phyloP scores from a whole-genome alignment of 805 yeast genomes.

The Sungouiella blattae region DNA sequence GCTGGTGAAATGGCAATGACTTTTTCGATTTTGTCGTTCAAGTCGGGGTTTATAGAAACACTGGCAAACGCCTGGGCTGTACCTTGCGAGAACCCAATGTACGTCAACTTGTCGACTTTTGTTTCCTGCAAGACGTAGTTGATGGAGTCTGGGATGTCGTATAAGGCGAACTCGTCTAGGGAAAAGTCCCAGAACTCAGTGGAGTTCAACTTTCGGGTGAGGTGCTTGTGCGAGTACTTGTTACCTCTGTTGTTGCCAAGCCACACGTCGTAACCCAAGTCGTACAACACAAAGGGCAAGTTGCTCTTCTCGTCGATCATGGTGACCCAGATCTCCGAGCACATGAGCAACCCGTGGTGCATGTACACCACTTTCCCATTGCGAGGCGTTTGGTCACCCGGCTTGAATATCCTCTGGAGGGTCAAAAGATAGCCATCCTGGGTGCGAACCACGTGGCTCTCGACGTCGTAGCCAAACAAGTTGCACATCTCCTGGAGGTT shows the following conservation, averaged over 20 bases:
- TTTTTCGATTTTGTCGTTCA: slow-evolving; percentile 51
- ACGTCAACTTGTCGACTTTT: slow-evolving; percentile 42
- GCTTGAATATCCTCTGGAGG: slow-evolving; percentile 59
- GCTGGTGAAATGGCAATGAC: slow-evolving; percentile 93
- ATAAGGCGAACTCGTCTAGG: slow-evolving; percentile 84
- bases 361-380: slow-evolving; percentile 61
- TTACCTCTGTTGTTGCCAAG: slow-evolving; percentile 91
- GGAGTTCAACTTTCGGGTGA: slow-evolving; percentile 32
- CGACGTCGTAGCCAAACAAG: slow-evolving; percentile 65
- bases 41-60: slow-evolving; percentile 57
- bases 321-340: slow-evolving; percentile 71
- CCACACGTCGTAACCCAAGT: slow-evolving; percentile 91
- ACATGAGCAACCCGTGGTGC: slow-evolving; percentile 91
- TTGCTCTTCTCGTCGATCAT: slow-evolving; percentile 37
- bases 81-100: slow-evolving; percentile 91
- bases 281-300: slow-evolving; percentile 73
- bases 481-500: slow-evolving; percentile 63
- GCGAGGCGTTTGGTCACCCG: slow-evolving; percentile 14
- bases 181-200: slow-evolving; percentile 80
- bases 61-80: slow-evolving; percentile 91
- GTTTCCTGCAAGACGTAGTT: slow-evolving; percentile 64
- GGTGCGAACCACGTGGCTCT: slow-evolving; percentile 75
- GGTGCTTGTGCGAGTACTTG: slow-evolving; percentile 84
- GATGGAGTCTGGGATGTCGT: slow-evolving; percentile 82
- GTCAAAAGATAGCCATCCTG: slow-evolving; percentile 74